Base-by-base conservation (phyloP, 805 yeast species). In the Barnettozyma pratensis region DNA sequence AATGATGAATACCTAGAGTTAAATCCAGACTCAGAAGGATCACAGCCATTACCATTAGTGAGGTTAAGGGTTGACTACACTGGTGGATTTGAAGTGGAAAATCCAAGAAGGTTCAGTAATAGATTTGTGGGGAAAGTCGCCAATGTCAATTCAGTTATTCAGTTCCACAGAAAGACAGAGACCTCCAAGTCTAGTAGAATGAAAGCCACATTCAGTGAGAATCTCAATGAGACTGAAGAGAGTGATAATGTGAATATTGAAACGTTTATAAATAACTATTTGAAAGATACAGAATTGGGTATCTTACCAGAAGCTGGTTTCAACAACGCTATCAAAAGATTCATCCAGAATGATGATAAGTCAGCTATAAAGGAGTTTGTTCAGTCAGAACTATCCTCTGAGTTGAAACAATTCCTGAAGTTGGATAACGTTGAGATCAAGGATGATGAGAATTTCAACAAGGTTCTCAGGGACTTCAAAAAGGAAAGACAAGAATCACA, bases 41-140 rank as follows among this genome's bases (percentile, higher is more conserved):
- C 57, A 0, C 59, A 73, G n/a, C 94, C 95, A 0, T 67, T 91
- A 25, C 99, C 99, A 0, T 69, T 94, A 43, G 72, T 94, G 5
- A 70, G 99, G 42, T 64, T 94, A 14, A 71, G 90, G 35, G 96
- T 91, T 0, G 97, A 94, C 56, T 92, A 92, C 57, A 73, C 87
- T 26, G 96, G 95, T 1, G 96, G 91, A 5, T 92, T 79, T 59
- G 96, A 90, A 56, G 89, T 94, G 14, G 98, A 91, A 59, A 92
- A 91, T 60, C 87, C 96, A 0, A 73, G 95, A 45, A 70, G 97
- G 53, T 88, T 94, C 54, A 88, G 97, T 12, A 89, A 91, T 60
- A 71, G 88, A 58, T 94, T 92, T 71, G 96, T 87, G 6, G 97
- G 96, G 0, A 74, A 74, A 52, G 94, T 92, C 2, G 99, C 98